Conservation (phyloP, 768 basidiomycete genomes). For the Udeniomyces megalosporus region DNA sequence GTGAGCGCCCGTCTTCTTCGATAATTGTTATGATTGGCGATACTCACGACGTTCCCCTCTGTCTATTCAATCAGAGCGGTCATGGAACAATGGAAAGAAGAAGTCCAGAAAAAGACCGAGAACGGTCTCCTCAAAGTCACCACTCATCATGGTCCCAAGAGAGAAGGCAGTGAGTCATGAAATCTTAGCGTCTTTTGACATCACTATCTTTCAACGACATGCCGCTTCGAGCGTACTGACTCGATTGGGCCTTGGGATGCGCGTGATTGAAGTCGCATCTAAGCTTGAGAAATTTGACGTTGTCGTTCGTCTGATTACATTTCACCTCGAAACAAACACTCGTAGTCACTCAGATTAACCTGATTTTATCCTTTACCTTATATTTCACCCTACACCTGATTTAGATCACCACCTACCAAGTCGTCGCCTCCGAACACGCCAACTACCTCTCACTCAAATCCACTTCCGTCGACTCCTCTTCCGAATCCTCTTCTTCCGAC, state of each 20-base stretch:
- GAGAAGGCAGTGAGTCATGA: constrained; percentile 45
- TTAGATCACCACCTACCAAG: constrained; percentile 65
- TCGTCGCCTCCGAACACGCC: constrained; percentile 61
- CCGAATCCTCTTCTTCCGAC: constrained; percentile 31
- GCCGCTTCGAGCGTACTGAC: too few relatives aligned
- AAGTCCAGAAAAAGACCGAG: constrained; percentile 50
- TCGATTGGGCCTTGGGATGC: too few relatives aligned
- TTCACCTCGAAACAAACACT: too few relatives aligned
- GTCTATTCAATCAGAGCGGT: constrained; percentile 35
- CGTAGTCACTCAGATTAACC: too few relatives aligned
- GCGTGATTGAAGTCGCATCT: constrained; percentile 26
- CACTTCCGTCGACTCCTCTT: constrained; percentile 33
- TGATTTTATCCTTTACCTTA: background rate
- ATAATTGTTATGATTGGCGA: background rate
- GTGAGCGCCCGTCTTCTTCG: constrained; percentile 7
- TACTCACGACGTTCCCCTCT: background rate
- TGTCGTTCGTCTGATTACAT: constrained; percentile 17
- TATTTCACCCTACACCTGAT: background rate
- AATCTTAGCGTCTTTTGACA: too few relatives aligned
- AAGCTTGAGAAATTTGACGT: constrained; percentile 31
- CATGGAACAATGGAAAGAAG: constrained; percentile 77
- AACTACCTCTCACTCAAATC: constrained; percentile 37
- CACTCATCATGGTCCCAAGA: constrained; percentile 64
- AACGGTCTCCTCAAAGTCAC: constrained; percentile 49
- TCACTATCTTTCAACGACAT: too few relatives aligned